These are phyloP conservation scores for Jasminum sambac DNA, from an alignment of 257 asterid genomes.

Conservation along the genomic window DNA sequence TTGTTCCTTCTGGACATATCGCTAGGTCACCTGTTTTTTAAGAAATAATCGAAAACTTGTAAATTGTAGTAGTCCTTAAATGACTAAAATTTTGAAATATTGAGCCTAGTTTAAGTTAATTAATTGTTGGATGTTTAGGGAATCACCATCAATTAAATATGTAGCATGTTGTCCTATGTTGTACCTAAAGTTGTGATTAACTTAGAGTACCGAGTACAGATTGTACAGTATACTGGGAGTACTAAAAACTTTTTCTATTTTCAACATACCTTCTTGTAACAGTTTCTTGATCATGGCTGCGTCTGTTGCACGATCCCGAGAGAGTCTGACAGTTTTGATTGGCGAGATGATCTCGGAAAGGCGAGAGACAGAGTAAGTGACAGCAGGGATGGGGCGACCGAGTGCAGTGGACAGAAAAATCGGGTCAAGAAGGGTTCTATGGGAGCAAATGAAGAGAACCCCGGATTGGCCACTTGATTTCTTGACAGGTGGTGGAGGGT, in stretches of 20 bases:
- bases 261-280: constrained; percentile 18
- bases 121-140: too few species aligned
- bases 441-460: constrained; percentile 65
- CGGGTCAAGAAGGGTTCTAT: constrained; percentile 60
- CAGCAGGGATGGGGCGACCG: constrained; percentile 67
- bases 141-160: too few species aligned
- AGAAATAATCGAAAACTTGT: too few species aligned
- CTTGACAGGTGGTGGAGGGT: constrained; percentile 46
- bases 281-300: constrained; percentile 39
- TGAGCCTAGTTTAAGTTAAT: too few species aligned
- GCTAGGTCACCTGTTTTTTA: constrained; percentile 26
- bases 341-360: constrained; percentile 72
- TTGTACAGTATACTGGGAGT: too few species aligned
- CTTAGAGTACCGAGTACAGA: too few species aligned
- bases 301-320: constrained; percentile 48
- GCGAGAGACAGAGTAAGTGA: constrained; percentile 69
- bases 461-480: constrained; percentile 41
- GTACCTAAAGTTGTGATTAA: too few species aligned
- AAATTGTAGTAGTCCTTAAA: too few species aligned
- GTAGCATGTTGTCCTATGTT: too few species aligned
- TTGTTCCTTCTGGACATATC: constrained; percentile 54
- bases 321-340: constrained; percentile 52
- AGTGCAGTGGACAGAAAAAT: constrained; percentile 60
- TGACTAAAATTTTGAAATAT: too few species aligned
- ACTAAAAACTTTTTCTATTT: neutral